Evolutionary conservation across 768 basidiomycete genomes (phyloP), one percentile per base, ranked within the genome.

Genomic region (Agrocybe chaxingu): DNA sequence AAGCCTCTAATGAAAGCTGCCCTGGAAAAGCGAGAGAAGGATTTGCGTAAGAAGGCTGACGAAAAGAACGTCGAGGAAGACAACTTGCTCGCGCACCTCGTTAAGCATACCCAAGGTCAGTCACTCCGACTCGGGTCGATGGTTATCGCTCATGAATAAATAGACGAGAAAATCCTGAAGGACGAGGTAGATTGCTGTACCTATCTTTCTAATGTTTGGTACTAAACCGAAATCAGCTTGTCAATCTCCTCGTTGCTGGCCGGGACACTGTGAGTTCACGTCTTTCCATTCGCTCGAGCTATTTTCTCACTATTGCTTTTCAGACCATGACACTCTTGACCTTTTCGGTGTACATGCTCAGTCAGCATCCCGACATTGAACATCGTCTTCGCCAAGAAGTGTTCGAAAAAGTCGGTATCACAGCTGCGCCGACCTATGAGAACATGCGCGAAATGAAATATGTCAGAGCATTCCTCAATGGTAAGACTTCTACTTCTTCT

Each of bases 191-290:
- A 49, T 42, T 18, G 13, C 8, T 13, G 18, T 16, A 16, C 18
- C 30, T 8, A 5, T 19, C 35, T 10, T 33, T 7, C 24, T 42
- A 13, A 7, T 8, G 13, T 9, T 13, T 1, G 1, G 18, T 32
- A n/a, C 11, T 44, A 12, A 30, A 18, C 53, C 50, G 30, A 36
- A 24, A 38, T 43, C n/a, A 59, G 58, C 57, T 66, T 3, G 57
- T 81, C n/a, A 82, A 82, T 53, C 77, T 84, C 37, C 63, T 80
- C 11, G 69, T 84, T 18, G 81, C 81, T 18, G 80, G 78, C 7
- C 70, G 80, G 24, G 83, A 85, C 51, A 85, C 82, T 2, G 75
- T 75, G 46, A 19, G 68, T 59, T 3, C 45, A 13, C 10, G 11
- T 2, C 36, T 18, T 30, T 13, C 8, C 24, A 8, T 36, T 7